Conservation (phyloP, 805 yeast genomes). For the Saturnispora sekii region DNA sequence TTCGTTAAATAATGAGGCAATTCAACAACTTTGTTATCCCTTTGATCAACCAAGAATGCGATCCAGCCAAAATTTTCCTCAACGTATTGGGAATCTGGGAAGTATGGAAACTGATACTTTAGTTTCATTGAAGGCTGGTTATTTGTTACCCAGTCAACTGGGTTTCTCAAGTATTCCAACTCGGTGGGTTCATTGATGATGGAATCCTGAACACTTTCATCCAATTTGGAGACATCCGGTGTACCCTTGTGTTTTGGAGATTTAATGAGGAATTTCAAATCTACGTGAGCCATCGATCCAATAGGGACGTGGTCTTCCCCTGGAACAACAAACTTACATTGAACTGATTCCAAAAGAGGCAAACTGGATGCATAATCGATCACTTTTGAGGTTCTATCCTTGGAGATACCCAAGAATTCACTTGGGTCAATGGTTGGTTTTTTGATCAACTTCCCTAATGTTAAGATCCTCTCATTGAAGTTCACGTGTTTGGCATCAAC, state of each 20-base stretch:
- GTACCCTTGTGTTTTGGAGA: slow-evolving; percentile 61
- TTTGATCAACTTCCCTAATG: slow-evolving; percentile 62
- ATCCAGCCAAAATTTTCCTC: slow-evolving; percentile 42
- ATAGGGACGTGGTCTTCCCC: slow-evolving; percentile 74
- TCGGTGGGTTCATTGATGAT: slow-evolving; percentile 48
- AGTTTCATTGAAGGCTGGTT: slow-evolving; percentile 60
- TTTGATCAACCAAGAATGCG: slow-evolving; percentile 59
- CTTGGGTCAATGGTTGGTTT: slow-evolving; percentile 45
- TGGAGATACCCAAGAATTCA: slow-evolving; percentile 43
- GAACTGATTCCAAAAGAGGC: slow-evolving; percentile 59
- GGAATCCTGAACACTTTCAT: slow-evolving; percentile 24
- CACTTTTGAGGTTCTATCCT: slow-evolving; percentile 30
- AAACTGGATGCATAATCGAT: slow-evolving; percentile 51
- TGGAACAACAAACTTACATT: slow-evolving; percentile 72
- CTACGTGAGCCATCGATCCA: slow-evolving; percentile 62
- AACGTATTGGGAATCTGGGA: slow-evolving; percentile 46
- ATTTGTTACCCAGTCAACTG: slow-evolving; percentile 46
- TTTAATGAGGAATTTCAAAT: slow-evolving; percentile 63
- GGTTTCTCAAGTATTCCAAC: slow-evolving; percentile 61
- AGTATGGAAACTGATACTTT: slow-evolving; percentile 59
- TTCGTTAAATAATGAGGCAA: slow-evolving; percentile 45
- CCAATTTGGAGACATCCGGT: slow-evolving; percentile 34
- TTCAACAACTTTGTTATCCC: slow-evolving; percentile 74
- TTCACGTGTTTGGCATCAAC: slow-evolving; percentile 44
- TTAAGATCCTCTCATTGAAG: slow-evolving; percentile 41